Percentiles rank a stretch among this genome's conserved stretches.
Conservation (phyloP, 441 rosid species). For the Codiaeum variegatum region DNA sequence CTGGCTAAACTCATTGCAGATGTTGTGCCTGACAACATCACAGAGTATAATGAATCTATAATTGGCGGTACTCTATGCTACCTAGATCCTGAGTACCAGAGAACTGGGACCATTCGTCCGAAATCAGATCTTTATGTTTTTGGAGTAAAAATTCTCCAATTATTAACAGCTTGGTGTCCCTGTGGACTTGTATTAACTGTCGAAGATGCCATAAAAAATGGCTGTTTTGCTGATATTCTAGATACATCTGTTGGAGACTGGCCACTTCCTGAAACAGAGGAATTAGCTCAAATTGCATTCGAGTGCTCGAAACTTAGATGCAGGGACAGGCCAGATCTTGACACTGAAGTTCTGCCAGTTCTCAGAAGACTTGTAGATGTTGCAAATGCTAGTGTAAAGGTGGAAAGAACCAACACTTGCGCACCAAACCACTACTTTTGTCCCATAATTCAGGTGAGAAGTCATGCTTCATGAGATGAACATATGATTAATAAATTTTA, state of each 20-base stretch:
- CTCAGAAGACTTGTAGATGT: conserved; percentile 59
- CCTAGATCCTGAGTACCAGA: conserved; percentile 85
- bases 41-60: conserved; percentile 58
- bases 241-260: conserved; percentile 65
- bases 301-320: conserved; percentile 69
- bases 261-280: conserved; percentile 75
- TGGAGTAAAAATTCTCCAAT: conserved; percentile 64
- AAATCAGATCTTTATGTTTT: conserved; percentile 83
- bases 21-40: conserved; percentile 64
- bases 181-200: conserved; percentile 45
- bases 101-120: conserved; percentile 82
- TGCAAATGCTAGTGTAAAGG: conserved; percentile 45
- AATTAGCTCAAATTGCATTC: conserved; percentile 61
- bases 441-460: conserved; percentile 70
- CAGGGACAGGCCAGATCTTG: conserved; percentile 87
- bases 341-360: conserved; percentile 64
- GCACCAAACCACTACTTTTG: conserved; percentile 80
- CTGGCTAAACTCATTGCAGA: conserved; percentile 70
- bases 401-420: conserved; percentile 34
- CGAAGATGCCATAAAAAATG: conserved; percentile 54
- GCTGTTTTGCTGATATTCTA: conserved; percentile 48
- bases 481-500: background rate
- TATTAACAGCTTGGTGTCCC: conserved; percentile 56
- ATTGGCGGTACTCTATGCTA: conserved; percentile 74
- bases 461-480: background rate